Conservation (phyloP, 2,329 filamentous ascomycete species). For the Xylaria arbuscula region DNA sequence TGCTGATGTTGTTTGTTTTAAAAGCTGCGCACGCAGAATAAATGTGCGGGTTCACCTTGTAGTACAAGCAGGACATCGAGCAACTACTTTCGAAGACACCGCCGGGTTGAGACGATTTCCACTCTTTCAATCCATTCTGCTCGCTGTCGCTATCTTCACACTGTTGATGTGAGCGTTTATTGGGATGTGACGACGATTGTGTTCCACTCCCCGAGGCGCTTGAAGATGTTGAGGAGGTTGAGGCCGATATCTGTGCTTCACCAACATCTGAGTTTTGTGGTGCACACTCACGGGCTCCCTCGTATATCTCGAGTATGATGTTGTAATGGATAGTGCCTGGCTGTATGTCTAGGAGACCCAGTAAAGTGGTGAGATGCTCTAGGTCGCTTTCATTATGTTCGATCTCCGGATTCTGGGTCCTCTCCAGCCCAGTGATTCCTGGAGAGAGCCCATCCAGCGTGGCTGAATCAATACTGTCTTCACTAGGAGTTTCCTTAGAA, state of each 20-base stretch:
- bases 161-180: not conserved
- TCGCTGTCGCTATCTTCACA: not conserved
- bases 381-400: not conserved
- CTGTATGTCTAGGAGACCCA: not conserved
- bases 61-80: not conserved
- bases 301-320: not conserved
- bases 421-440: not conserved
- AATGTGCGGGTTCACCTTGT: not conserved
- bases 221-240: not conserved
- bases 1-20: not conserved
- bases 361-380: not conserved
- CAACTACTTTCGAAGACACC: not conserved
- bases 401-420: not conserved
- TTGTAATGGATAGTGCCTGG: not conserved
- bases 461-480: not conserved
- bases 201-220: not conserved
- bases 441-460: not conserved
- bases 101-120: not conserved
- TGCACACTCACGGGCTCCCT: not conserved
- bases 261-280: not conserved
- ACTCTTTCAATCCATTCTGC: not conserved
- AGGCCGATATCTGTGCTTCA: not conserved
- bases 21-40: not conserved
- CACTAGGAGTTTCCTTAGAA: not conserved
- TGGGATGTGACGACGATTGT: not conserved